Base-by-base conservation (phyloP, 2,329 filamentous ascomycete genomes). In the Apiospora phragmitis region DNA sequence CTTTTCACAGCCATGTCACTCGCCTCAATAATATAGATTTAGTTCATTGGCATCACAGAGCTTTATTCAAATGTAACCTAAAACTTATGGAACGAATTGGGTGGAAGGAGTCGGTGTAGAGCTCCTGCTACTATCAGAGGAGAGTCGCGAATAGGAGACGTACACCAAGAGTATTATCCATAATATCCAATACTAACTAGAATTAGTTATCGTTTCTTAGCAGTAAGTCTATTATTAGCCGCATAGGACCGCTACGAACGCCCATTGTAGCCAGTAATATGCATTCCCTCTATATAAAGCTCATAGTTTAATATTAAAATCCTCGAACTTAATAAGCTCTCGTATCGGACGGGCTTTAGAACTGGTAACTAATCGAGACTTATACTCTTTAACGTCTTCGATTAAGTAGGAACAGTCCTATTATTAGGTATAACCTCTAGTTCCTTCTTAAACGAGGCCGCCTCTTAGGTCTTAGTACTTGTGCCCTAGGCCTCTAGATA, bases 271-370 rank as follows among this genome's bases (percentile, higher is more conserved):
- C n/a, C n/a, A n/a, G n/a, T n/a, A n/a, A n/a, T n/a, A n/a, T n/a
- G n/a, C n/a, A 49, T 49, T 49, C n/a, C n/a, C 12, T 7, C 4
- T n/a, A 49, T n/a, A 24, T n/a, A n/a, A 9, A 42, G 41, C 70
- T 87, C 80, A 95, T 70, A 98, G 86, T 84, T 97, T 98, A 18
- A 93, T 84, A 73, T 93, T 94, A 71, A 91, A 85, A 71, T 98
- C 95, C 79, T 97, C 93, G 81, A 95, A 98, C 77, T 94, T 98
- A 77, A 94, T 93, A 70, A 98, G 81, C 74, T 96, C 92, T 77
- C 88, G 91, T 38, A 93, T 89, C 0, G 95, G 89, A 72, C 87
- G 87, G 1, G 94, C 89, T 0, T 93, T 95, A 29, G 88, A 86
- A 73, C 91, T 95, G 41, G 94, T 87, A 71, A 88, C 84, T 76